Evolutionary conservation across 2,329 filamentous ascomycete genomes (phyloP).

Genomic region (Hypoxylon sp.): DNA sequence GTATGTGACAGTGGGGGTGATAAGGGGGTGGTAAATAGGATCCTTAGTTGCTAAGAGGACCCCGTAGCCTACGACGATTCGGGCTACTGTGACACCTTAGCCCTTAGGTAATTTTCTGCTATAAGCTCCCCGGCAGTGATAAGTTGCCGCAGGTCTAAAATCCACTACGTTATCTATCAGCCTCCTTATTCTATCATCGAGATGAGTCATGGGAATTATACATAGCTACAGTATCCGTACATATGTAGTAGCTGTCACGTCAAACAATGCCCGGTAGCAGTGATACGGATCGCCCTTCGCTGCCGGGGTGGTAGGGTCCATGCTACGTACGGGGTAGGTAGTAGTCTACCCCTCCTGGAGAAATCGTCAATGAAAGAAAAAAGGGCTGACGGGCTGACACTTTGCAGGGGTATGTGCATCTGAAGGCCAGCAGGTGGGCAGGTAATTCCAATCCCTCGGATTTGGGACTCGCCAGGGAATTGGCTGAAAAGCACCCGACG

Average conservation of each 20-base stretch:
- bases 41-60: no score
- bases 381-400: constrained; percentile 20
- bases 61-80: no score
- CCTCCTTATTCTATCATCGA: not conserved
- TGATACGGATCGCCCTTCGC: no score
- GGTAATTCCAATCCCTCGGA: constrained; percentile 17
- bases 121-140: constrained; percentile 9
- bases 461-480: constrained; percentile 6
- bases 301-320: not conserved
- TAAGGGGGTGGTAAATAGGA: no score
- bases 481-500: not conserved
- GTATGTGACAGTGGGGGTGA: no score
- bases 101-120: not conserved
- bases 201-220: constrained; percentile 6
- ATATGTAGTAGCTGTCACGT: no score
- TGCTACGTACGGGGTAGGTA: constrained; percentile 1
- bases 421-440: not conserved
- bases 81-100: no score
- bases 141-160: constrained; percentile 21
- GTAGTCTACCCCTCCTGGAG: constrained; percentile 1
- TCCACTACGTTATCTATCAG: constrained; percentile 2
- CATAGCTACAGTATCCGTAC: no score
- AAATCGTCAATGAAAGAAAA: not conserved
- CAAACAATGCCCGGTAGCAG: no score
- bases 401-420: constrained; percentile 14